Evolutionary conservation across 768 basidiomycete genomes (phyloP).

Genomic region (Psilocybe cyanescens): DNA sequence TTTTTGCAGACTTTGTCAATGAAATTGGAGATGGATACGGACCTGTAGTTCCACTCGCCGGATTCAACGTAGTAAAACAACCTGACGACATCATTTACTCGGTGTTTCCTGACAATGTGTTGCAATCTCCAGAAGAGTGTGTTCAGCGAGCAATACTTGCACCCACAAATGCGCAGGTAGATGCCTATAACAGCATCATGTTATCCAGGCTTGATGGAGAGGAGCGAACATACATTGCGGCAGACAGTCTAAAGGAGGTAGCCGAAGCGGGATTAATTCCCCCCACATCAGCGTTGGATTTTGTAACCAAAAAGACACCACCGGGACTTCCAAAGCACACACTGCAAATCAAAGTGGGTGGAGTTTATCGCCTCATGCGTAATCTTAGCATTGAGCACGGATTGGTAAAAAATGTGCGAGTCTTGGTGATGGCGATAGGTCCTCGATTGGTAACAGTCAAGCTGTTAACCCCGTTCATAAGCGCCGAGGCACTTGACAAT

Average conservation of each 20-base stretch:
- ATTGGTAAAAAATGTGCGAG: conserved; percentile 43
- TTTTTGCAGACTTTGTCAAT: conserved; percentile 40
- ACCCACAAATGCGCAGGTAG: conserved; percentile 39
- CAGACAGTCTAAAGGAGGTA: conserved; percentile 20
- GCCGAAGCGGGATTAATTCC: conserved; percentile 13
- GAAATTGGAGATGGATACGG: conserved; percentile 37
- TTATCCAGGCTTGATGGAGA: conserved; percentile 27
- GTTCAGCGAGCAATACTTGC: conserved; percentile 37
- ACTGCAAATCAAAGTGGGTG: conserved; percentile 33
- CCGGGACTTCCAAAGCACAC: conserved; percentile 23
- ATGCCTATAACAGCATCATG: conserved; percentile 35
- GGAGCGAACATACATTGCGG: conserved; percentile 7
- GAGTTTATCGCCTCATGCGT: conserved; percentile 36
- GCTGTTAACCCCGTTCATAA: too few species aligned
- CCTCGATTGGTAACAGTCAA: conserved; percentile 16
- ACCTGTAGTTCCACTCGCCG: conserved; percentile 24
- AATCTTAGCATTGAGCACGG: conserved; percentile 41
- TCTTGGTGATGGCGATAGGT: conserved; percentile 33
- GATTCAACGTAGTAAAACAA: not conserved
- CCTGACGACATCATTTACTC: conserved; percentile 18
- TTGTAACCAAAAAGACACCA: conserved; percentile 12
- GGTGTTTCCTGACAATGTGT: conserved; percentile 29
- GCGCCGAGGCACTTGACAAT: not conserved
- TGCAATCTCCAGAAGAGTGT: conserved; percentile 26
- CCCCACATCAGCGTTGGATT: conserved; percentile 15